Conservation (phyloP, 1,284 basidiomycete genomes). For the Ceratobasidium sp. region DNA sequence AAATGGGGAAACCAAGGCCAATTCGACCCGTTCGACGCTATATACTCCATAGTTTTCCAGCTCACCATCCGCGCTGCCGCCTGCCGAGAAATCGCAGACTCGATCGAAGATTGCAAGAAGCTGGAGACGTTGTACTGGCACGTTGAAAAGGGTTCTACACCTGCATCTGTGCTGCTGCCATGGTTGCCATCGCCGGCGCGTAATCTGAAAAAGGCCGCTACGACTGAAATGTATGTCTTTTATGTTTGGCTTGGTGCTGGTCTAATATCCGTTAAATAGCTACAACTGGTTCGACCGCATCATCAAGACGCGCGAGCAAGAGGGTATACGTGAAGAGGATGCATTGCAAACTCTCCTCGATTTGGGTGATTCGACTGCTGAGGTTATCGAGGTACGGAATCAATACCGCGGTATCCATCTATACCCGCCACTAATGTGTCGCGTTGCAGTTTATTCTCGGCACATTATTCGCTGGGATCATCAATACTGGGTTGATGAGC, state of each 20-base stretch:
- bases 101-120: conserved; percentile 18
- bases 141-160: conserved; percentile 5
- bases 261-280: neutral
- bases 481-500: conserved; percentile 36
- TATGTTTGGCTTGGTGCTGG: too few species aligned
- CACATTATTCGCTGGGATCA: conserved; percentile 20
- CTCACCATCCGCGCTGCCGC: conserved; percentile 20
- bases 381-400: conserved; percentile 14
- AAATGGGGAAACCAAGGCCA: conserved; percentile 25
- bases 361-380: conserved; percentile 14
- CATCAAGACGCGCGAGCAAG: conserved; percentile 16
- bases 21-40: conserved; percentile 19
- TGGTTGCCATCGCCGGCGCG: conserved; percentile 30
- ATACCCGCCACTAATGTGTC: too few species aligned
- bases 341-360: conserved; percentile 23
- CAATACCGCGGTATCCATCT: neutral
- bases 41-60: conserved; percentile 22
- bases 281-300: conserved; percentile 17
- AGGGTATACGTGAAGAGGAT: conserved; percentile 30
- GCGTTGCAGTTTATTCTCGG: conserved; percentile 3
- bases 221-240: conserved; percentile 8
- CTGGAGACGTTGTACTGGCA: conserved; percentile 29
- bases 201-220: neutral
- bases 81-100: conserved; percentile 27
- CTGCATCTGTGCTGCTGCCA: conserved; percentile 16